Conservation (phyloP, 495 filamentous ascomycete species). For the Amorphotheca resinae region DNA sequence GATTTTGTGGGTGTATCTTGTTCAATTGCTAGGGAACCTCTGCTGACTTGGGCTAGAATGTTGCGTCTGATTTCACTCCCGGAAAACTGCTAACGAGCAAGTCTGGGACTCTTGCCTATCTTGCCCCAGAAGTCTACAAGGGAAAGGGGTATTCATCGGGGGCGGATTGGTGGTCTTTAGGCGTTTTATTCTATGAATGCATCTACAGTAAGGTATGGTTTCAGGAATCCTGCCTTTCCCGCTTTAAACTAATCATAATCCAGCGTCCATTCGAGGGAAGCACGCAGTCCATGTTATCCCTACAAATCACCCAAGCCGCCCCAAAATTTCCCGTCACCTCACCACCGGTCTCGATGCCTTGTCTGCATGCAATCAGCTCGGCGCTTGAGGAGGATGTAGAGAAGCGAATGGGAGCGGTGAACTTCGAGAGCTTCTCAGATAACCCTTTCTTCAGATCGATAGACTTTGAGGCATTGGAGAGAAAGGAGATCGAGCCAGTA, state of each 20-base stretch:
- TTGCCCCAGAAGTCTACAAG: conserved; percentile 90
- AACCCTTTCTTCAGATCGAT: conserved; percentile 81
- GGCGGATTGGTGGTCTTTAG: conserved; percentile 97
- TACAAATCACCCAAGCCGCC: conserved; percentile 67
- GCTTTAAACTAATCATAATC: no score
- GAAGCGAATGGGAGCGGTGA: conserved; percentile 65
- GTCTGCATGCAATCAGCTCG: conserved; percentile 72
- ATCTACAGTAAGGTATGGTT: conserved; percentile 88
- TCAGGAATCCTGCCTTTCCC: no score
- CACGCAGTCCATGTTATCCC: conserved; percentile 65
- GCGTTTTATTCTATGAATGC: conserved; percentile 95
- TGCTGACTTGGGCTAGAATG: conserved; percentile 52
- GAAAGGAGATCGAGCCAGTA: conserved; percentile 82
- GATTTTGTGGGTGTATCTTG: conserved; percentile 64
- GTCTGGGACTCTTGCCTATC: conserved; percentile 89
- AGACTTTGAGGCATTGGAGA: conserved; percentile 75
- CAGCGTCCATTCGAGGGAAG: conserved; percentile 86
- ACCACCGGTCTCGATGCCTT: conserved; percentile 74
- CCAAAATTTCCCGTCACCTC: conserved; percentile 82
- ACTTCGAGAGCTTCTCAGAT: conserved; percentile 68
- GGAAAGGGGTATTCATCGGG: conserved; percentile 75
- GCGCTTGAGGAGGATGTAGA: conserved; percentile 70
- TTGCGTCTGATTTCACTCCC: conserved; percentile 81
- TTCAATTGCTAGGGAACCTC: conserved; percentile 10
- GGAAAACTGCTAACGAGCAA: conserved; percentile 85